Evolutionary conservation across 257 asterid species (phyloP), one percentile per base, ranked within the genome.

Genomic region (Solanum piurae): DNA sequence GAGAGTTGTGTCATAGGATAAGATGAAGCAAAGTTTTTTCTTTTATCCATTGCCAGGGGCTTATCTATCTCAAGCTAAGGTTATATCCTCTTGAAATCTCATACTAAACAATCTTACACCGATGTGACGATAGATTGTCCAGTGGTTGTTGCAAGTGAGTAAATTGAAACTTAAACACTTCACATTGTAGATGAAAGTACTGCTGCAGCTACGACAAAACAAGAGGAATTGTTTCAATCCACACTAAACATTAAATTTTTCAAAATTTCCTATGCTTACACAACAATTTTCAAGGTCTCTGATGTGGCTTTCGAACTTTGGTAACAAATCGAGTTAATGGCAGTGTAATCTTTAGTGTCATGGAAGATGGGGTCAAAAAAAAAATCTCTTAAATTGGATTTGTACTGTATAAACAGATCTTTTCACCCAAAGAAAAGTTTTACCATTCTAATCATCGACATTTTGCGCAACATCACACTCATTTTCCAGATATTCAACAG

Each of bases 391-490:
- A 23, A n/a, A n/a, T 76, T 76, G 44, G 58, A 77, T 42, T 5
- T 25, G 84, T 13, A 77, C 37, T n/a, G 84, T 42, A 12, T 12
- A 77, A 42, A 42, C 21, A 11, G 5, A 42, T 77, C 9, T 25
- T 36, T 42, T 44, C 40, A 44, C 13, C 44, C 1, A 77, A 23
- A 44, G n/a, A 18, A 66, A 58, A 87, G 64, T 36, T 27, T 89
- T 92, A 94, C 98, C 97, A 87, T 95, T 96, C 52, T 93, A 90
- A 90, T 95, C 98, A 92, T 95, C 95, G 23, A 76, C 94, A 75
- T 90, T 94, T 86, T 83, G 93, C 83, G 90, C 77, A 62, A 86
- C 52, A 89, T 95, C 98, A 80, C 90, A 92, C 83, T 92, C 98
- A 90, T 93, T 96, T 93, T 93, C 98, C 73, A 93, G 92, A 88